Base-by-base conservation (phyloP, 768 basidiomycete genomes). In the Lactarius hatsudake region DNA sequence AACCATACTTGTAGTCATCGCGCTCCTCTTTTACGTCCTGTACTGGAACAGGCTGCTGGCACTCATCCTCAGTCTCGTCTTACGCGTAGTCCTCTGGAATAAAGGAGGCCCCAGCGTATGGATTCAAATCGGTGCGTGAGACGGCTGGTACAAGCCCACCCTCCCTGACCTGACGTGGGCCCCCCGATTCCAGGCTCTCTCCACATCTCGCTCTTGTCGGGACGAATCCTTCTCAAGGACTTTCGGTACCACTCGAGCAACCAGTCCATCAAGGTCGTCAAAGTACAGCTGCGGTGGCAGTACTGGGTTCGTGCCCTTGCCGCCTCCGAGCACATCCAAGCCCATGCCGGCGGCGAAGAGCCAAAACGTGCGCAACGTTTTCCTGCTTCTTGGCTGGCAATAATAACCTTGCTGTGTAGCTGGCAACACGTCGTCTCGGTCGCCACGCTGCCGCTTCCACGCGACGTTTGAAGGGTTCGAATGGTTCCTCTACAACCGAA, bases 401-500 rank as follows among this genome's bases (percentile, higher is more conserved):
- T 43, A n/a, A 78, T 81, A 70, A 74, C 74, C 4, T 51, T 12
- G 10, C 17, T 26, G 74, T 53, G 5, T 60, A 75, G 76, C 61
- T 28, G 71, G 73, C 30, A 45, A 60, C 36, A 65, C 64, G 20
- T 53, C 64, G 26, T 53, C 69, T 17, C 73, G 83, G 28, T 81
- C 84, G 65, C 85, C 89, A 15, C 69, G 13, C 17, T 96, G 94
- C 72, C 88, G 96, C 45, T 85, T 98, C 36, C 88, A 91, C 63
- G 74, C 95, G 34, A 87, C 87, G 8, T 72, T 92, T 3, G 86
- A 96, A 71, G 96, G 96, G 20, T 81, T 95, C 54, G 95, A 98
- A 75, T 95, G 93, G 89, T 93, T 93, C 75, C 72, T 98, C 51
- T 97, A 93, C 77, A 98, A 98, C 77, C 82, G 87, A 58, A 96